Evolutionary conservation across 768 basidiomycete species (phyloP).

Genomic region (Gyrodon lividus): DNA sequence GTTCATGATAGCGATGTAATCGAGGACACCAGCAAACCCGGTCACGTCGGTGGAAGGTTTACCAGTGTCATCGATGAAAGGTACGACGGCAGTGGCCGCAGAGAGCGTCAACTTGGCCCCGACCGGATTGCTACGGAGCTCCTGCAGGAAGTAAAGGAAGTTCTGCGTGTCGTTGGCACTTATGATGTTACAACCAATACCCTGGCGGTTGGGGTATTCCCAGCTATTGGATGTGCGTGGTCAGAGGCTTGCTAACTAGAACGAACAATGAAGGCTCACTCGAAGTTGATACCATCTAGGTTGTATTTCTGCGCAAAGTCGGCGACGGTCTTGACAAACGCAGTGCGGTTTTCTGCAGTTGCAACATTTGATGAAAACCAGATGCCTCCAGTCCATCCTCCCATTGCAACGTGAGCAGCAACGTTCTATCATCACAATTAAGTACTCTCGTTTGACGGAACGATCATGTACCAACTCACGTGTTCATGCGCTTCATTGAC

Average conservation of each 20-base stretch:
- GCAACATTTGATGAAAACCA: conserved; percentile 65
- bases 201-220: conserved; percentile 76
- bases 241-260: conserved; percentile 1
- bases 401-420: conserved; percentile 56
- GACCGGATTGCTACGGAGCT: conserved; percentile 55
- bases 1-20: conserved; percentile 63
- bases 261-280: conserved; percentile 14
- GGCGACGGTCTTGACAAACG: conserved; percentile 61
- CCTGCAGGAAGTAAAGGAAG: conserved; percentile 72
- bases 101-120: conserved; percentile 60
- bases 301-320: conserved; percentile 47
- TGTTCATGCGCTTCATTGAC: conserved; percentile 44
- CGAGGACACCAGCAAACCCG: conserved; percentile 66
- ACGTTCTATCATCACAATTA: conserved; percentile 43
- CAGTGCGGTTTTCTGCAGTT: conserved; percentile 53
- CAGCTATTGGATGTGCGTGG: conserved; percentile 50
- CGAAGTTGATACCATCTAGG: conserved; percentile 53
- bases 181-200: conserved; percentile 69
- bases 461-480: conserved; percentile 19
- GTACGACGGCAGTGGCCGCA: conserved; percentile 62
- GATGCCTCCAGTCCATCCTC: conserved; percentile 67
- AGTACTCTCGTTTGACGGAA: not conserved
- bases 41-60: conserved; percentile 67
- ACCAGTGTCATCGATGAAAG: conserved; percentile 62
- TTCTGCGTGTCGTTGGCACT: conserved; percentile 63